These are phyloP conservation scores for Xanthoconium stramineum DNA, from an alignment of 768 basidiomycete species.

Conservation along the genomic window DNA sequence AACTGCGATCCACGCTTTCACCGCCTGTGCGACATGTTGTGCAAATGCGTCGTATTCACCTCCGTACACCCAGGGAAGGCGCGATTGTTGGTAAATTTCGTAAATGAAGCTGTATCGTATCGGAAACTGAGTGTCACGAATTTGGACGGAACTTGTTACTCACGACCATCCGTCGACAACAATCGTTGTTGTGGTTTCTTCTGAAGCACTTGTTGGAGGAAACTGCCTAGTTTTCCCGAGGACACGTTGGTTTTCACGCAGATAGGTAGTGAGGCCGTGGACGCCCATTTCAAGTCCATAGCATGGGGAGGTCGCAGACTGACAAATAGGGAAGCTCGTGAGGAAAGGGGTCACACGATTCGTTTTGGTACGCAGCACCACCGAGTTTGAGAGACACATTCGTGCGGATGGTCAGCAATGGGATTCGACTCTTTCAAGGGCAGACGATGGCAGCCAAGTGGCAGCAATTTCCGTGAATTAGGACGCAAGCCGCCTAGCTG, in stretches of 20 bases:
- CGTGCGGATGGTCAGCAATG: neutral
- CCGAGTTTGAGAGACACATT: neutral
- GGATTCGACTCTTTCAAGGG: neutral
- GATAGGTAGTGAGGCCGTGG: conserved; percentile 50
- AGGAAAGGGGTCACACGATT: neutral
- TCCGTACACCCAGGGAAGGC: conserved; percentile 81
- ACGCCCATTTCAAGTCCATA: conserved; percentile 43
- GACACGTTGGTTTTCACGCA: conserved; percentile 42
- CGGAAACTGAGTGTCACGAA: neutral
- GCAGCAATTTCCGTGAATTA: neutral
- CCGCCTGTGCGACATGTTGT: conserved; percentile 45
- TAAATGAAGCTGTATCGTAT: conserved; percentile 64
- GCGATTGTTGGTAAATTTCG: conserved; percentile 54
- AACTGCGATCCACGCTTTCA: conserved; percentile 65
- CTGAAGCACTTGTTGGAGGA: conserved; percentile 1
- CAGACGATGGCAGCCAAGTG: conserved; percentile 2
- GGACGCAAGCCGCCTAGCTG: conserved; percentile 3
- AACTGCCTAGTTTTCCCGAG: conserved; percentile 40
- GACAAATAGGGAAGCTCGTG: conserved; percentile 2
- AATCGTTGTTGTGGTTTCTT: conserved; percentile 38
- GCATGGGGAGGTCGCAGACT: neutral
- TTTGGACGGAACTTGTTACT: conserved; percentile 35
- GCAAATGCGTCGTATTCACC: conserved; percentile 69
- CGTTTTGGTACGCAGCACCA: no score
- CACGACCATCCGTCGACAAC: conserved; percentile 89